Percentiles rank a stretch among this genome's conserved stretches.
Evolutionary conservation across 2,329 filamentous ascomycete genomes (phyloP).

Genomic region (Fusarium bulbicola): DNA sequence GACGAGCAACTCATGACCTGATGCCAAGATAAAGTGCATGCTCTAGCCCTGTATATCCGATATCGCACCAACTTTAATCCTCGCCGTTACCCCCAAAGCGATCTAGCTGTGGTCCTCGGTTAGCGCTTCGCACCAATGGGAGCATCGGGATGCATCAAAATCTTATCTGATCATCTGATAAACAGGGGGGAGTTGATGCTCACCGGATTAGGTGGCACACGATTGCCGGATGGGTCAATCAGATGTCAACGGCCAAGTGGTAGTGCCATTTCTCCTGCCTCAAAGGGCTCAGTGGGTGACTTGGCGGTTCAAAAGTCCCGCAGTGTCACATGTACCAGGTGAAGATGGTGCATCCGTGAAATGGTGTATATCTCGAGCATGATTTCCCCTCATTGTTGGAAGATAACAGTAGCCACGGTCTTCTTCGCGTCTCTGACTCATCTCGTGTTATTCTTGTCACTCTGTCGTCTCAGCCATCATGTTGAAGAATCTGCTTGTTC

Average conservation of each 20-base stretch:
- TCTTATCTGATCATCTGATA: conserved; percentile 45
- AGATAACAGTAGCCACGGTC: background rate
- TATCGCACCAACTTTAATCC: conserved; percentile 4
- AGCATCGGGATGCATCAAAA: conserved; percentile 24
- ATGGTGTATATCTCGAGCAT: conserved; percentile 22
- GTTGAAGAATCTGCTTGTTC: conserved; percentile 16
- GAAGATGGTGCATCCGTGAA: background rate
- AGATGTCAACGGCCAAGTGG: background rate
- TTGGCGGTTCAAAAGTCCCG: conserved; percentile 25
- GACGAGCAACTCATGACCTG: conserved; percentile 2
- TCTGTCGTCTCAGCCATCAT: background rate
- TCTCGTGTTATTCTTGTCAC: too few relatives aligned
- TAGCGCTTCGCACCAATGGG: conserved; percentile 1
- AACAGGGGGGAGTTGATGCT: background rate
- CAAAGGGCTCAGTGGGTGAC: background rate
- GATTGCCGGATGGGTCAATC: background rate
- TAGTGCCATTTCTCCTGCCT: background rate
- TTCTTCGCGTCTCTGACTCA: background rate
- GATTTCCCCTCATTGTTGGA: background rate
- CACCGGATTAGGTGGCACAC: background rate
- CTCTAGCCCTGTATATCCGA: conserved; percentile 9
- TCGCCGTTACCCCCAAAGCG: background rate
- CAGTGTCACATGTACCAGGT: background rate
- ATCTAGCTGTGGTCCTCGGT: background rate
- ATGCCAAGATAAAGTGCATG: conserved; percentile 24